phyloP scores from a whole-genome alignment of 177 flowering plant genomes.

The Vitis hybrid region DNA sequence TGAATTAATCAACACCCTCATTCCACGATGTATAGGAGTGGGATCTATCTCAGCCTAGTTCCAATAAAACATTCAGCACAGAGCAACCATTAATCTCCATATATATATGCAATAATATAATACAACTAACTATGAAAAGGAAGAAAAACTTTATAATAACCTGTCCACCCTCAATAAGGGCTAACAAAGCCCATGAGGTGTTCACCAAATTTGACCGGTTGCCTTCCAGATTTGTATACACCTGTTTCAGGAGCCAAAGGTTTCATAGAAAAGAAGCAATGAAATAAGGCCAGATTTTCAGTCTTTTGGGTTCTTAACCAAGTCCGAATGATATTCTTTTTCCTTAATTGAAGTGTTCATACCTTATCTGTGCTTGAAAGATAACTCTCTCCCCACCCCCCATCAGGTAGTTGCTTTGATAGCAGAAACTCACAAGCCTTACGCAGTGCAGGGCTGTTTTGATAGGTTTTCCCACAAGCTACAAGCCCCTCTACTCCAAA shows the following conservation, averaged over 20 bases:
- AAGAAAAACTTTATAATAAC: conserved; percentile 14
- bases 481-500: conserved; percentile 33
- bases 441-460: conserved; percentile 22
- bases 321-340: no score
- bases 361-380: conserved; percentile 41
- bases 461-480: conserved; percentile 34
- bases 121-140: no score
- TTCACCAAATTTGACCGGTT: conserved; percentile 38
- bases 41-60: conserved; percentile 31
- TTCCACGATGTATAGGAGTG: conserved; percentile 38
- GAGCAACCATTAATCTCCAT: neutral
- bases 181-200: conserved; percentile 53
- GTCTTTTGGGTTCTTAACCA: no score
- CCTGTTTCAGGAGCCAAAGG: conserved; percentile 18
- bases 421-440: conserved; percentile 38
- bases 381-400: conserved; percentile 59
- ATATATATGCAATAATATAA: no score
- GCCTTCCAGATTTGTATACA: conserved; percentile 34
- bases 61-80: neutral
- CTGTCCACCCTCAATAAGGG: conserved; percentile 53
- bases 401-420: conserved; percentile 29
- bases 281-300: no score
- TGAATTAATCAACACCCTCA: conserved; percentile 32
- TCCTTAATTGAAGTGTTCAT: neutral
- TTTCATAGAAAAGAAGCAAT: no score